Evolutionary conservation across 1,284 basidiomycete species (phyloP), one percentile per base, ranked within the genome.

Genomic region (Trichosporon ovoides): DNA sequence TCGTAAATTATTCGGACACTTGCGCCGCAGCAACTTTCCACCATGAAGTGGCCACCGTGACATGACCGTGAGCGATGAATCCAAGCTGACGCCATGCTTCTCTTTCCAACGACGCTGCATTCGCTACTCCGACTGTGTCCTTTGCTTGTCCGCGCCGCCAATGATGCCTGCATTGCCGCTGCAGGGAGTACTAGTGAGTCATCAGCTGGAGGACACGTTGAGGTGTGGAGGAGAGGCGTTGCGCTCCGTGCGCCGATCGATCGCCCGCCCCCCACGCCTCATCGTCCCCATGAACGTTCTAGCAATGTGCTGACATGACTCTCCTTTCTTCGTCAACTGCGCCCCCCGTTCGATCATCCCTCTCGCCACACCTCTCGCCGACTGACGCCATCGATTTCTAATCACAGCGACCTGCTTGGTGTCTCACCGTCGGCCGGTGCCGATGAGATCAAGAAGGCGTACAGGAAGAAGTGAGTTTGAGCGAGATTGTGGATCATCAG

Each of bases 391-490:
- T 22, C 35, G n/a, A 20, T 61, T 55, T 28, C 13, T 9, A 43
- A 18, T 12, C 18, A 38, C 55, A 74, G 74, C 79, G 88, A 92
- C 79, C 83, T 94, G 64, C 83, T 93, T 46, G 89, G 91, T 65
- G 88, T 87, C 38, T 68, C 83, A n/a, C 84, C 87, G 57, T 82
- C 83, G 67, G 91, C 87, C 53, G 85, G 85, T 53, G 88, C 92
- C 62, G 76, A 82, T 59, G 89, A 93, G 64, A 84, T 96, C 76
- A 95, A 93, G 82, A 94, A 94, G 79, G 91, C 91, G 33, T 96
- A 94, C 80, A 84, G 91, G 66, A 93, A 94, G 81, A 91, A 91
- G 91, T 92, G 68, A 53, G 77, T 64, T 51, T 43, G 16, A n/a
- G 46, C 24, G 10, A 28, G n/a, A n/a, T n/a, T n/a, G n/a, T n/a